Base-by-base conservation (phyloP, 352 stramenopile species). In the Phytophthora litchii region DNA sequence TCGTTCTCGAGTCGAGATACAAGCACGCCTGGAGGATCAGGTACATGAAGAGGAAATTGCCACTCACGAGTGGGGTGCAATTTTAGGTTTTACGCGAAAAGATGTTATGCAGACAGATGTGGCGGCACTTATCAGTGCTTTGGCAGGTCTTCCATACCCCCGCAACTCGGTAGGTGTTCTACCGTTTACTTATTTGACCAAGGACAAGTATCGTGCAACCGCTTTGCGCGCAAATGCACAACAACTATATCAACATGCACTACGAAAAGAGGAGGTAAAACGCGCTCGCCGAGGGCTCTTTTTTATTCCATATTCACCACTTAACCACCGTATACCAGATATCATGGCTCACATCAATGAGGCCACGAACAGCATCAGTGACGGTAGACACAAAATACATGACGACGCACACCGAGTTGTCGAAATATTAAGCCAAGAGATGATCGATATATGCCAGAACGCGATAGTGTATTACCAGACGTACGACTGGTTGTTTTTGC, bases 31-130 rank as follows among this genome's bases (percentile, higher is more conserved):
- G 4, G 23, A 59, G 6, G 60, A 60, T 0, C 83, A 92, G 37
- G 16, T 36, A 17, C 25, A 21, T 12, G 77, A 89, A 35, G 83
- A 92, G 48, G 29, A 58, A 1, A 49, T 54, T 20, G 83, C 83
- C 17, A 19, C 48, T 8, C 48, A 43, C 6, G 70, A 88, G 38
- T 92, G 81, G 74, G 55, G 48, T n/a, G 54, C 54, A 11, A 61
- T 94, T 16, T 20, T 57, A 3, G 23, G 67, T 14, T 62, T 91
- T 10, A 68, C 64, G 37, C 86, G 86, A 25, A 86, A 81, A 19
- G 86, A 94, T 58, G 78, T 91, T 16, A 89, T 93, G 79, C 86
- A 94, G 54, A 75, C 76, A n/a, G 86, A 94, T 62, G 67, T 94
- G 11, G 86, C 86, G 17, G 68, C 86, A 17, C 67, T 94, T 17